These are phyloP conservation scores for Echria macrotheca DNA, from an alignment of 495 filamentous ascomycete species.

Conservation along the genomic window DNA sequence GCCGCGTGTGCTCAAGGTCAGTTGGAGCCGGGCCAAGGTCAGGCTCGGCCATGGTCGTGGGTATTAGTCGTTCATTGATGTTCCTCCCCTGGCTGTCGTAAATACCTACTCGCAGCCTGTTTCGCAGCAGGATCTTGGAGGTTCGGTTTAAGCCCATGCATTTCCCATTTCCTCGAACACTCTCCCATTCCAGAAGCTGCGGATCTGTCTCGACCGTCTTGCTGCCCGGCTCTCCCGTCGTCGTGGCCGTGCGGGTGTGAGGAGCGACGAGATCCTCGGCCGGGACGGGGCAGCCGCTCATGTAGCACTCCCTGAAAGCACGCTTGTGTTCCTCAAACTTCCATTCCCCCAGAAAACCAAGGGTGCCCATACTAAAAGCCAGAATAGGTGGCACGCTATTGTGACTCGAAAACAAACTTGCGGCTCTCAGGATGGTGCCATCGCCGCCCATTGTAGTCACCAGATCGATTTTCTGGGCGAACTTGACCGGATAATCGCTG, in stretches of 20 bases:
- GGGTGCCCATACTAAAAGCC: constrained; percentile 91
- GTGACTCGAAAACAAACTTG: constrained; percentile 82
- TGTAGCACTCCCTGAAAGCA: constrained; percentile 88
- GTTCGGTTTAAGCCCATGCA: constrained; percentile 69
- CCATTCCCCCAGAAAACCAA: constrained; percentile 96
- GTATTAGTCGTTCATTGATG: constrained; percentile 43
- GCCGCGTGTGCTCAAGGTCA: neutral
- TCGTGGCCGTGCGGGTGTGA: constrained; percentile 36
- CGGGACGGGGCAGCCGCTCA: constrained; percentile 68
- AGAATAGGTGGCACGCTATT: constrained; percentile 83
- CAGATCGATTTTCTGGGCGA: constrained; percentile 70
- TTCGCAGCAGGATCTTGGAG: constrained; percentile 76
- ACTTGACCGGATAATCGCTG: constrained; percentile 23
- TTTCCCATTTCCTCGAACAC: constrained; percentile 74
- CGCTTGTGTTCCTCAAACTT: constrained; percentile 85
- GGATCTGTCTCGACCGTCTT: constrained; percentile 8
- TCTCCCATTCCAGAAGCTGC: constrained; percentile 51
- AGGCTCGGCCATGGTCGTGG: constrained; percentile 39
- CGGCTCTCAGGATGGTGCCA: constrained; percentile 88
- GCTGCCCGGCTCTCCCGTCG: constrained; percentile 16
- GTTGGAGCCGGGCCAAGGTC: constrained; percentile 21
- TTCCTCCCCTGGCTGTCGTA: constrained; percentile 58
- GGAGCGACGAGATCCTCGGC: constrained; percentile 38
- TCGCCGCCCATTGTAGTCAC: constrained; percentile 88
- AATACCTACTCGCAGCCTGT: constrained; percentile 77